Conservation (phyloP, 2,329 filamentous ascomycete species). For the Drechslerella coelobrocha region DNA sequence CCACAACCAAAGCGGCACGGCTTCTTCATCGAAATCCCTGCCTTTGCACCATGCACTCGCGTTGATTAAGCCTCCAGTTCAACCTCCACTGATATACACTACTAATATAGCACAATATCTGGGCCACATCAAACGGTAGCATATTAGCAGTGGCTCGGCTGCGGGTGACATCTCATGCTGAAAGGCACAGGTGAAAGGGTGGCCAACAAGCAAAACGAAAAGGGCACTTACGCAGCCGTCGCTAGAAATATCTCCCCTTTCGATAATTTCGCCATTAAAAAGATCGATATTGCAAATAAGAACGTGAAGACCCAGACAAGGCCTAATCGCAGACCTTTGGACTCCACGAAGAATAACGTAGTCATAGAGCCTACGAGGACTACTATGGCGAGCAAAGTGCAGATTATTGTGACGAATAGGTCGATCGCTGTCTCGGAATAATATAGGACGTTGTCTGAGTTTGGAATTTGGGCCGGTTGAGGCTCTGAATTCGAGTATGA, state of each 20-base stretch:
- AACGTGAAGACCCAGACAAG: conserved; percentile 55
- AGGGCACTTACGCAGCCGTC: conserved; percentile 56
- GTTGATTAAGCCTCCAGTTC: neutral
- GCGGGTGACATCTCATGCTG: no score
- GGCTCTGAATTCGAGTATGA: conserved; percentile 6
- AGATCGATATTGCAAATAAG: conserved; percentile 54
- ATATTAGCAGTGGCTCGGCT: no score
- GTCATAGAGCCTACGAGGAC: conserved; percentile 52
- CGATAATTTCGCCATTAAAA: conserved; percentile 54
- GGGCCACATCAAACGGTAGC: neutral
- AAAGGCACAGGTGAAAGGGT: conserved; percentile 17
- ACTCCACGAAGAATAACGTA: conserved; percentile 51
- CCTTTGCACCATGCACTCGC: no score
- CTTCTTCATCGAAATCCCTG: no score
- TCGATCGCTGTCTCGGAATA: conserved; percentile 47
- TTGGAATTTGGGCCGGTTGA: conserved; percentile 33
- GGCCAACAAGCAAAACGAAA: conserved; percentile 49
- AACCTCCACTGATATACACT: conserved; percentile 46
- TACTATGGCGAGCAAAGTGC: conserved; percentile 50
- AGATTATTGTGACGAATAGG: conserved; percentile 50
- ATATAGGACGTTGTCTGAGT: conserved; percentile 44
- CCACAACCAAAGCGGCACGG: no score
- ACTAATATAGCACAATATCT: conserved; percentile 46
- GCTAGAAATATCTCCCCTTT: conserved; percentile 56
- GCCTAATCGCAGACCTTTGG: conserved; percentile 48